Evolutionary conservation across 2,329 filamentous ascomycete species (phyloP).

Genomic region (Colletotrichum tropicicola): DNA sequence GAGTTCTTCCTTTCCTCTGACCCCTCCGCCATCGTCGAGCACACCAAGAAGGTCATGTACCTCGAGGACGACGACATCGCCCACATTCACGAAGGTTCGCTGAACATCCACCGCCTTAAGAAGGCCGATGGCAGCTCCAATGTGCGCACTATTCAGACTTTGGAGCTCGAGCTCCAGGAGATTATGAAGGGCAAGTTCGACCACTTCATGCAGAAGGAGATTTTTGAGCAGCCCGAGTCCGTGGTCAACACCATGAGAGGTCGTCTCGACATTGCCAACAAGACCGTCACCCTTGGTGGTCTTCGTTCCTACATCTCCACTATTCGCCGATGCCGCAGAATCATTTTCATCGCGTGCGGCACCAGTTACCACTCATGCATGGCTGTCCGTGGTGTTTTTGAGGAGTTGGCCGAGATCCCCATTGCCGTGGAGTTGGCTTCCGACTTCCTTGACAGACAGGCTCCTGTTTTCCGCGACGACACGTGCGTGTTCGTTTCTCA

Average conservation of each 20-base stretch:
- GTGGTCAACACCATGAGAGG: slow-evolving; percentile 99
- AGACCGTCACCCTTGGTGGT: slow-evolving; percentile 94
- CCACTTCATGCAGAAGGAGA: slow-evolving; percentile 99
- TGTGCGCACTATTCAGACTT: slow-evolving; percentile 96
- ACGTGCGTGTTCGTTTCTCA: slow-evolving; percentile 99
- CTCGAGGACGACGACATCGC: slow-evolving; percentile 99
- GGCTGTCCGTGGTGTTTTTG: slow-evolving; percentile 97
- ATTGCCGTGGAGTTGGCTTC: slow-evolving; percentile 97
- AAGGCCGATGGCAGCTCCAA: slow-evolving; percentile 98
- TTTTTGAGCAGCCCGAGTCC: slow-evolving; percentile 99
- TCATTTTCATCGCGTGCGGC: slow-evolving; percentile 99
- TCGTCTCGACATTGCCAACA: slow-evolving; percentile 92
- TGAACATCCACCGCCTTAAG: slow-evolving; percentile 98
- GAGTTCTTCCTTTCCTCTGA: slow-evolving; percentile 99
- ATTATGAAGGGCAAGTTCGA: slow-evolving; percentile 99
- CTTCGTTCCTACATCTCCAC: slow-evolving; percentile 96
- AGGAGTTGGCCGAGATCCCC: slow-evolving; percentile 97
- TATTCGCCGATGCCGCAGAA: slow-evolving; percentile 93
- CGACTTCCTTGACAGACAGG: slow-evolving; percentile 96
- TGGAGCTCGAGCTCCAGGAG: slow-evolving; percentile 98
- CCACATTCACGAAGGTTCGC: slow-evolving; percentile 97
- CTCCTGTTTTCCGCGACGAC: slow-evolving; percentile 98
- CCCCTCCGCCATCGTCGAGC: slow-evolving; percentile 97
- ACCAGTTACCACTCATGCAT: slow-evolving; percentile 99
- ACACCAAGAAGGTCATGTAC: slow-evolving; percentile 99